Evolutionary conservation across 2,329 filamentous ascomycete genomes (phyloP).

Genomic region (Sphaerostilbella broomeana): DNA sequence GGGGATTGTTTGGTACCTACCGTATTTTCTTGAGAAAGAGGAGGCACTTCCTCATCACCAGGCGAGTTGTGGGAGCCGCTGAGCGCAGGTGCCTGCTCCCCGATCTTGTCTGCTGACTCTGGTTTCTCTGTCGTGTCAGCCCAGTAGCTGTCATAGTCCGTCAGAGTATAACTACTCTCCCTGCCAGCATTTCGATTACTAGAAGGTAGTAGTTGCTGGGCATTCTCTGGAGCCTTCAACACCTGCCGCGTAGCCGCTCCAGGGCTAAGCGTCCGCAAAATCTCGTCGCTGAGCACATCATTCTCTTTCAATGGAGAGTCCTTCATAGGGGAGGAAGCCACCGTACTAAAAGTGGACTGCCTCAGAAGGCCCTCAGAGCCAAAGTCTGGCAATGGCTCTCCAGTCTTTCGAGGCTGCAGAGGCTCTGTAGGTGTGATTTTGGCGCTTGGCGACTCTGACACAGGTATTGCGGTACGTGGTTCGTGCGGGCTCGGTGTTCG

Average conservation of each 20-base stretch:
- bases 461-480: not conserved
- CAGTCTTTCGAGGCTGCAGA: constrained; percentile 35
- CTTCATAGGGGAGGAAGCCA: constrained; percentile 46
- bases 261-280: constrained; percentile 61
- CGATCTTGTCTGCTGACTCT: not conserved
- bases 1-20: not conserved
- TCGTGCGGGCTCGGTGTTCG: constrained; percentile 28
- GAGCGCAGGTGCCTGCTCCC: not conserved
- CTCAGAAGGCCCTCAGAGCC: constrained; percentile 33
- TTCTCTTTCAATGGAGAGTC: constrained; percentile 65
- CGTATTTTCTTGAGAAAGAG: not conserved
- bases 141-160: constrained; percentile 65
- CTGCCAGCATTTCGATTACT: constrained; percentile 22
- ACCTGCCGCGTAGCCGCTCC: constrained; percentile 23
- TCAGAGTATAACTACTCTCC: constrained; percentile 58
- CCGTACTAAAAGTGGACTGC: constrained; percentile 40
- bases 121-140: constrained; percentile 29
- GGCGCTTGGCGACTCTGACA: constrained; percentile 9
- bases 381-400: constrained; percentile 29
- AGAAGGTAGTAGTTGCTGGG: constrained; percentile 17
- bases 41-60: not conserved
- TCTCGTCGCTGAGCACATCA: constrained; percentile 66
- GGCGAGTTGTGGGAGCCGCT: not conserved
- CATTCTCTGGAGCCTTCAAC: constrained; percentile 13
- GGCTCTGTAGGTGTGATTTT: constrained; percentile 39